These are phyloP conservation scores for Rhizopogon sp. DNA, from an alignment of 768 basidiomycete species.

Conservation along the genomic window DNA sequence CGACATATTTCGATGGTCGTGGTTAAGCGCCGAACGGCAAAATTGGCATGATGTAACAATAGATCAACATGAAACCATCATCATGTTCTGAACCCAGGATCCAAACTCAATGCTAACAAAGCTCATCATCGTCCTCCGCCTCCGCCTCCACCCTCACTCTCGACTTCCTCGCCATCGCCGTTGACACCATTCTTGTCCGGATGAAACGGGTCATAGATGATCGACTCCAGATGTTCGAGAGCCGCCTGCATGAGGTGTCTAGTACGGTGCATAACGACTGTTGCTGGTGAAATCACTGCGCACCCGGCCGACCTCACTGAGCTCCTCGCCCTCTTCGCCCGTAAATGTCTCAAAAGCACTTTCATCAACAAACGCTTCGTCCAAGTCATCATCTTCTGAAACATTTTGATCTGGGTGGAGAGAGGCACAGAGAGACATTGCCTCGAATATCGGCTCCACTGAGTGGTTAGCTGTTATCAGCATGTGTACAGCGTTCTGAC, in stretches of 20 bases:
- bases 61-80: too few species aligned
- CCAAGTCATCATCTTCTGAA: slow-evolving; percentile 41
- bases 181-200: slow-evolving; percentile 10
- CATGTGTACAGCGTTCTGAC: neutral
- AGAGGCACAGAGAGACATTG: slow-evolving; percentile 80
- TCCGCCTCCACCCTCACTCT: slow-evolving; percentile 2
- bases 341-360: slow-evolving; percentile 47
- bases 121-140: neutral
- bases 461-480: slow-evolving; percentile 1
- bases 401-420: slow-evolving; percentile 68
- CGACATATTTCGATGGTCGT: neutral
- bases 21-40: too few species aligned
- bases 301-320: slow-evolving; percentile 89
- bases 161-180: slow-evolving; percentile 9
- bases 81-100: neutral
- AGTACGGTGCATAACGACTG: slow-evolving; percentile 82
- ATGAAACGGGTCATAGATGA: slow-evolving; percentile 55
- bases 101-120: neutral
- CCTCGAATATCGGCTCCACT: slow-evolving; percentile 86
- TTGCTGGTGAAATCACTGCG: slow-evolving; percentile 82
- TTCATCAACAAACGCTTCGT: slow-evolving; percentile 52
- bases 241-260: slow-evolving; percentile 66
- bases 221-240: slow-evolving; percentile 76
- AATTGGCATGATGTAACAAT: too few species aligned
- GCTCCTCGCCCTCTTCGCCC: slow-evolving; percentile 57